A percentile compares a stretch with the other conserved stretches of the same genome.
phyloP scores from a whole-genome alignment of 2,329 filamentous ascomycete species.

The Beauveria caledonica region DNA sequence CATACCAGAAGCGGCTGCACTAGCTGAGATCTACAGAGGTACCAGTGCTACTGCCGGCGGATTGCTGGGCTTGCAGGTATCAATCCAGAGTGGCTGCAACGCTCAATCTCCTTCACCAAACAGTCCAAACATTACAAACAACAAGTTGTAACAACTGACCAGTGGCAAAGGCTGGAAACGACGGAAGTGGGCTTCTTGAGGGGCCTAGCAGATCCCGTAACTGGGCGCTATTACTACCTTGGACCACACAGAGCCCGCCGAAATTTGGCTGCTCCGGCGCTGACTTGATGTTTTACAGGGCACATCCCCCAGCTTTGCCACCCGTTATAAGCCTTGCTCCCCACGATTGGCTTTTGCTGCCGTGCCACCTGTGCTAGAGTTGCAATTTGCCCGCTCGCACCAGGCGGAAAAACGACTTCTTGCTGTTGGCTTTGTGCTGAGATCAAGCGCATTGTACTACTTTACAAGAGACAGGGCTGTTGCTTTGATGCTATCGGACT shows the following conservation, averaged over 20 bases:
- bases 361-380: background rate
- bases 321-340: background rate
- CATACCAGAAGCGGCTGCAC: too few relatives aligned
- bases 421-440: background rate
- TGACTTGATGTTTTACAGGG: background rate
- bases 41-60: too few relatives aligned
- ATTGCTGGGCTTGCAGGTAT: too few relatives aligned
- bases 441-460: background rate
- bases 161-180: background rate
- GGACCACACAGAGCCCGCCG: background rate
- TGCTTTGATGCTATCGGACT: background rate
- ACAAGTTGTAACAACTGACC: too few relatives aligned
- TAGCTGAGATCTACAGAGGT: too few relatives aligned
- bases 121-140: too few relatives aligned
- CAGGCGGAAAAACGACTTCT: background rate
- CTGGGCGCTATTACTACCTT: background rate
- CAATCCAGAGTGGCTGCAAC: too few relatives aligned
- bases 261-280: background rate
- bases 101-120: too few relatives aligned
- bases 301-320: conserved; percentile 11
- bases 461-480: background rate
- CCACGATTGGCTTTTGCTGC: background rate
- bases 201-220: background rate
- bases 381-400: background rate
- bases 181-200: background rate